Evolutionary conservation across 2,329 filamentous ascomycete species (phyloP).

Genomic region (Xylaria sp.): DNA sequence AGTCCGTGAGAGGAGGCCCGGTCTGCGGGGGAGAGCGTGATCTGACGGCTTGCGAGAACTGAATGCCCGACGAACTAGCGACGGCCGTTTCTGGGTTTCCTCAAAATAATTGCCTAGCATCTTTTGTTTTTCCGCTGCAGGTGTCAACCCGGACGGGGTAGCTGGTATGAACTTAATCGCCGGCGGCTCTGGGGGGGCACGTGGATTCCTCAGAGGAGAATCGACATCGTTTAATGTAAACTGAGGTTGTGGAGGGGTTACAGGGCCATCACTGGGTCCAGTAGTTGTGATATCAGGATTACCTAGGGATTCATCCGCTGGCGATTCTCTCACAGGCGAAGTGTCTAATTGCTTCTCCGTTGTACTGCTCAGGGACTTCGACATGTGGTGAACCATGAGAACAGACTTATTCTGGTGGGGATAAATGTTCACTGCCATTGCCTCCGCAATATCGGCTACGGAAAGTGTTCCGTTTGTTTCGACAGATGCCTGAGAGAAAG

Average conservation of each 20-base stretch:
- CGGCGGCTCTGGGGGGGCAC: conserved; percentile 60
- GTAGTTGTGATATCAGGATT: conserved; percentile 48
- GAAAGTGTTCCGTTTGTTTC: conserved; percentile 66
- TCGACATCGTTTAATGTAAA: conserved; percentile 61
- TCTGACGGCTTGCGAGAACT: conserved; percentile 56
- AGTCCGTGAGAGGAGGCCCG: conserved; percentile 55
- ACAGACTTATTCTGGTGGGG: conserved; percentile 70
- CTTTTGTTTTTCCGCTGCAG: conserved; percentile 57
- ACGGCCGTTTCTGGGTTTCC: conserved; percentile 54
- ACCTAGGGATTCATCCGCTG: conserved; percentile 26
- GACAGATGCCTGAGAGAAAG: conserved; percentile 66
- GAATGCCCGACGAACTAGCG: conserved; percentile 60
- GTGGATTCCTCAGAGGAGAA: conserved; percentile 67
- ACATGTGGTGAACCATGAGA: conserved; percentile 63
- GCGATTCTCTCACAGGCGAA: conserved; percentile 28
- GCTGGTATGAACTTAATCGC: conserved; percentile 66
- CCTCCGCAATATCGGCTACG: conserved; percentile 65
- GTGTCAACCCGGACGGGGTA: conserved; percentile 65
- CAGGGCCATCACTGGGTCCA: conserved; percentile 49
- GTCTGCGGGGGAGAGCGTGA: conserved; percentile 47
- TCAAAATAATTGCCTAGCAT: conserved; percentile 62
- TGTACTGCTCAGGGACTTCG: conserved; percentile 54
- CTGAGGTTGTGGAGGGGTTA: conserved; percentile 58
- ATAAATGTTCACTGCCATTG: conserved; percentile 65
- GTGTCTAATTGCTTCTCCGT: conserved; percentile 42